Percentiles rank a stretch among this genome's conserved stretches.
phyloP scores from a whole-genome alignment of 169 alveolate genomes.

The Plasmodium billcollinsi region DNA sequence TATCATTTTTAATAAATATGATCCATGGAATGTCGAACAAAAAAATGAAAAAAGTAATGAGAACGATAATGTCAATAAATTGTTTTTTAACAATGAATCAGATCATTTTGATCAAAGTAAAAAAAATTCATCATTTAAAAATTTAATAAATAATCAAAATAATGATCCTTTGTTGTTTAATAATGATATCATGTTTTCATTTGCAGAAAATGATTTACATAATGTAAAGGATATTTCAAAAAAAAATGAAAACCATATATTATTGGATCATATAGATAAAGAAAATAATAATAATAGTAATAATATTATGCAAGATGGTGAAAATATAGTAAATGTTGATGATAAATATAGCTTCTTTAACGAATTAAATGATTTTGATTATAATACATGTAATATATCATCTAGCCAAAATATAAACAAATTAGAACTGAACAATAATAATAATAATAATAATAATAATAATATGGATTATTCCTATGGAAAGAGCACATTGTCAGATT shows the following conservation, averaged over 20 bases:
- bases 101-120: not conserved
- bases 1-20: slow-evolving; percentile 71
- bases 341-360: slow-evolving; percentile 70
- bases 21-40: slow-evolving; percentile 76
- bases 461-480: not conserved
- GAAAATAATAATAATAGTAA: not conserved
- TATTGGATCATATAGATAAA: not conserved
- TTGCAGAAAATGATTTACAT: slow-evolving; percentile 17
- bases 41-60: slow-evolving; percentile 7
- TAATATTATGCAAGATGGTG: not conserved
- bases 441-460: not conserved
- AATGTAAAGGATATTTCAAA: not conserved
- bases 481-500: no score
- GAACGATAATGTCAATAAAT: not conserved
- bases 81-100: slow-evolving; percentile 9
- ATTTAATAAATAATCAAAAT: not conserved
- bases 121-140: not conserved
- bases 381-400: slow-evolving; percentile 3
- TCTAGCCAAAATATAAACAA: not conserved
- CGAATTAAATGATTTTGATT: slow-evolving; percentile 40
- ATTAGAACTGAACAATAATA: not conserved
- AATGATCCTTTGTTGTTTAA: not conserved
- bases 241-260: slow-evolving; percentile 5
- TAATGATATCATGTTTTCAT: slow-evolving; percentile 49
- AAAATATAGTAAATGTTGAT: not conserved